A percentile compares a stretch with the other conserved stretches of the same genome.
Evolutionary conservation across 2,329 filamentous ascomycete species (phyloP).

Genomic region (Drechslerella coelobrocha): DNA sequence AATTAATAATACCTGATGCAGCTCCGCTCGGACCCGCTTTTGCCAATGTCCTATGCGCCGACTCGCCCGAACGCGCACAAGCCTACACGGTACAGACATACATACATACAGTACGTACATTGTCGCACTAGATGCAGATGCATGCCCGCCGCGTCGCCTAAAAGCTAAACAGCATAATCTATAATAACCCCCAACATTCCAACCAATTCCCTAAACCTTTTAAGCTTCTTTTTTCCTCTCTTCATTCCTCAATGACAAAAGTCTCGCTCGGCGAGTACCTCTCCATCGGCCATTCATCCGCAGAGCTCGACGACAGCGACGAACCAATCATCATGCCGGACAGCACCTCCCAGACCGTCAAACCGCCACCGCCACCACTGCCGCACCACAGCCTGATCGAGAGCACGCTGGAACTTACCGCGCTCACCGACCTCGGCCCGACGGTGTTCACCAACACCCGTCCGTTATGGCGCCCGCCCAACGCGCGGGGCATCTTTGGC

Average conservation of each 20-base stretch:
- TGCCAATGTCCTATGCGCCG: no score
- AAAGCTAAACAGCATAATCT: no score
- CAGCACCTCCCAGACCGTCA: conserved; percentile 46
- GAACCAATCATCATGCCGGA: conserved; percentile 42
- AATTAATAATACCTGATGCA: no score
- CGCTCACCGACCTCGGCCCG: conserved; percentile 53
- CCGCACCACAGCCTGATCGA: conserved; percentile 52
- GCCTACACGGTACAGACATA: no score
- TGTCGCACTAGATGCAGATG: no score
- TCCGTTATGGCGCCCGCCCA: conserved; percentile 80
- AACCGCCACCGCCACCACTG: conserved; percentile 37
- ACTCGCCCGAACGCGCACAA: no score
- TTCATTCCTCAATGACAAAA: conserved; percentile 33
- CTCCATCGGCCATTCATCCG: conserved; percentile 47
- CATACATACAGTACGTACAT: no score
- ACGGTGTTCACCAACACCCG: conserved; percentile 96
- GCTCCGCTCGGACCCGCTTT: no score
- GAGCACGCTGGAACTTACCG: conserved; percentile 52
- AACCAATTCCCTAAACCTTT: background rate
- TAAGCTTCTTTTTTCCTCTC: background rate
- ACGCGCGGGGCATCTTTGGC: conserved; percentile 88
- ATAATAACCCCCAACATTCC: background rate
- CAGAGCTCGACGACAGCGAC: conserved; percentile 26
- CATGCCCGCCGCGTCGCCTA: no score
- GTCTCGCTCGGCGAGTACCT: conserved; percentile 43